phyloP scores from a whole-genome alignment of 1,284 basidiomycete species.

The Stygiomarasmius scandens region DNA sequence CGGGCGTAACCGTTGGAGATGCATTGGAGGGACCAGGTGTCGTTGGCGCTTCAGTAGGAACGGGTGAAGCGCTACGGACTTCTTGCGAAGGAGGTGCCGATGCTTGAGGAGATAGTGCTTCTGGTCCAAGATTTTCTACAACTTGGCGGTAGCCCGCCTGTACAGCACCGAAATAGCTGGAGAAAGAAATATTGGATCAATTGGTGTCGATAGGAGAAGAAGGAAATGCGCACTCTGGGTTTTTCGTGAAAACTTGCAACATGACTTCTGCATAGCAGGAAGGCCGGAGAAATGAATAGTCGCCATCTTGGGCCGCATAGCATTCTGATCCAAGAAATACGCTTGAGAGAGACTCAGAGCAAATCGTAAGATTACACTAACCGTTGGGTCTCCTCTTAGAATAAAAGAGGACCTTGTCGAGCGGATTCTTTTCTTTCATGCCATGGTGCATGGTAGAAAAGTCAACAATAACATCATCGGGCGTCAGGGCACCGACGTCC shows the following conservation, averaged over 20 bases:
- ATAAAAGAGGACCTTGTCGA: slow-evolving; percentile 72
- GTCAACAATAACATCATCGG: slow-evolving; percentile 65
- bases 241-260: slow-evolving; percentile 67
- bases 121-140: slow-evolving; percentile 22
- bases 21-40: not conserved
- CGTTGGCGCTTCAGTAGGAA: slow-evolving; percentile 1
- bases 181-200: not conserved
- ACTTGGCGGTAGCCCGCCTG: slow-evolving; percentile 69
- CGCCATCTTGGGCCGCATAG: slow-evolving; percentile 49
- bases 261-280: slow-evolving; percentile 63
- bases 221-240: slow-evolving; percentile 41
- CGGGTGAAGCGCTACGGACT: not conserved
- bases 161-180: slow-evolving; percentile 55
- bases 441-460: slow-evolving; percentile 70
- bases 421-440: slow-evolving; percentile 69
- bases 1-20: not conserved
- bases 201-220: not conserved
- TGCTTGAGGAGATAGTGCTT: not conserved
- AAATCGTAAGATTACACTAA: slow-evolving; percentile 31
- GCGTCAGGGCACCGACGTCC: slow-evolving; percentile 38
- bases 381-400: slow-evolving; percentile 65
- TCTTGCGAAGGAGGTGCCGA: not conserved
- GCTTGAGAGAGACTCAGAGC: slow-evolving; percentile 3
- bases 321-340: slow-evolving; percentile 38
- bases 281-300: slow-evolving; percentile 67